Base-by-base conservation (phyloP, 1,284 basidiomycete species). In the Cerrena zonata region DNA sequence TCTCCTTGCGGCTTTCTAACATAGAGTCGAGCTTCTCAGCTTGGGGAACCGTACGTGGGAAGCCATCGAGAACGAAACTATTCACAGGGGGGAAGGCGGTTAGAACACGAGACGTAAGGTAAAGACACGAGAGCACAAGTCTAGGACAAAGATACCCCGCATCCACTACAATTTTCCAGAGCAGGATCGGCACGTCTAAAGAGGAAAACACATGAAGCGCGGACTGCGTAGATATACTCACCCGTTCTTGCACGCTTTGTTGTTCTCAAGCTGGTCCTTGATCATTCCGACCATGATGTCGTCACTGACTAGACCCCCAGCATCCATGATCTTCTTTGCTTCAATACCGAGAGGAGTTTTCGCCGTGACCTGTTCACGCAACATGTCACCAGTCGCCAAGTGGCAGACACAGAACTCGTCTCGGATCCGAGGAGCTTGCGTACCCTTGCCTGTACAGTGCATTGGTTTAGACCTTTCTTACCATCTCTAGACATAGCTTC, bases 271-370 rank as follows among this genome's bases (percentile, higher is more conserved):
- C 77, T 99, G 94, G 65, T 93, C 84, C 75, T 91, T 89, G 75
- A 99, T 98, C 86, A 99, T 99, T 56, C 82, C 82, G 49, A 99
- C 92, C 85, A 99, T 90, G 67, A 99, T 96, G 57, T 98, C 94
- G 68, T 99, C 95, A 47, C 84, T 80, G 52, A 99, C 94, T 48
- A 99, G 84, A 23, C 89, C 93, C 46, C 95, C 94, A 27, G 83
- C 79, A 68, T 98, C 94, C 91, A 99, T 98, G 69, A 98, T 89
- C 73, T 94, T 94, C 81, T 99, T 98, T 30, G 95, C 95, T 64
- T 91, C 82, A 51, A 89, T 75, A 56, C 95, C 95, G 45, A 99
- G 81, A 38, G 82, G 74, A 4, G 95, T 97, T 74, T 95, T 89
- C 67, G 86, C 74, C 41, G 82, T 63, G 53, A 99, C 94, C 71